Evolutionary conservation across 371 early-diverging fungal genomes (phyloP), one percentile per base, ranked within the genome.

Genomic region (Syncephalis fuscata): DNA sequence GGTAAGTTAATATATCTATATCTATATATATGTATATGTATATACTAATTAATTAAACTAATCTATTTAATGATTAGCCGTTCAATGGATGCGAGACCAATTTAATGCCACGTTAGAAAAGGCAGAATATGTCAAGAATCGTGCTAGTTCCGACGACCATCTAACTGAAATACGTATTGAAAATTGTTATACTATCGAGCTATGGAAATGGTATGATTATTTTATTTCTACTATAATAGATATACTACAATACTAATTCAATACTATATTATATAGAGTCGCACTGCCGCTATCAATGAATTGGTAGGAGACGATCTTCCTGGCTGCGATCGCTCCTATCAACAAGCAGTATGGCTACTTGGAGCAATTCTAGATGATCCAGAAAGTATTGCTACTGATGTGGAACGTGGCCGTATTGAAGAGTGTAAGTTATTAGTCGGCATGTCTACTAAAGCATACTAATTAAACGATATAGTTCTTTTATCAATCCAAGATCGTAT

Each of bases 31-130:
- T 43, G 2, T 36, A 39, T 25, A 32, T 32, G 11, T 32, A 32
- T 11, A 32, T 32, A 32, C 11, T 4, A 32, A 7, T 7, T 32
- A 32, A 4, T 7, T 32, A 32, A 7, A 32, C 11, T 7, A 7
- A 32, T 32, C 4, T 32, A 32, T 32, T 7, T 32, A 11, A 32
- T 32, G 4, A 32, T 21, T 46, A 48, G 75, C 74, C 0, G 87
- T 87, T 1, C 85, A 84, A 50, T 91, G 92, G 92, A 80, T 91
- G 57, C 74, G 86, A 16, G 79, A 75, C 38, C 71, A 78, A 44
- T 88, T 85, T 56, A 90, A 91, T 55, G 85, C 80, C 46, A 86
- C 88, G 46, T 55, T 88, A 8, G 88, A 88, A 24, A 68, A 77
- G 10, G 90, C 88, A 0, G 82, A 84, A 51, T 54, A 62, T 21